Conservation (phyloP, 179 eudicot species). For the Amaranthus tricolor region DNA sequence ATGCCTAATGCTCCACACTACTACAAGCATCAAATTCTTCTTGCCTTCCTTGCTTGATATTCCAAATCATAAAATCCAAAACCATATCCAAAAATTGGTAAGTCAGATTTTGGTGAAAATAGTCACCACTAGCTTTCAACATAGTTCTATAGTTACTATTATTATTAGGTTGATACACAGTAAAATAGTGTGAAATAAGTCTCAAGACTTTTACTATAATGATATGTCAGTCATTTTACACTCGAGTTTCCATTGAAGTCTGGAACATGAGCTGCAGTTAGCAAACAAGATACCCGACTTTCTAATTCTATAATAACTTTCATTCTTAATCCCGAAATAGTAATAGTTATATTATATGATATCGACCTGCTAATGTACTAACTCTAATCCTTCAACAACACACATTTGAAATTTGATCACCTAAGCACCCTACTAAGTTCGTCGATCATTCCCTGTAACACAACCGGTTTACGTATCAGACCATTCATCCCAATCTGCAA, state of each 20-base stretch:
- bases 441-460: slow-evolving; percentile 39
- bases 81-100: too few relatives aligned
- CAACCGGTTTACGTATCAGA: slow-evolving; percentile 45
- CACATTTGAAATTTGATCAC: slow-evolving; percentile 8
- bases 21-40: too few relatives aligned
- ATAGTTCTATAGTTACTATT: too few relatives aligned
- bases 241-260: neutral
- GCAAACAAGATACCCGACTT: slow-evolving; percentile 12
- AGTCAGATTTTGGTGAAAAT: too few relatives aligned
- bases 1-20: too few relatives aligned
- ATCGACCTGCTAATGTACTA: neutral
- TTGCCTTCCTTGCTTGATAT: too few relatives aligned
- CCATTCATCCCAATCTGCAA: slow-evolving; percentile 44
- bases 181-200: neutral
- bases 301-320: slow-evolving; percentile 12
- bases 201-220: slow-evolving; percentile 9
- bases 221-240: slow-evolving; percentile 2
- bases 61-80: too few relatives aligned
- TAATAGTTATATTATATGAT: neutral
- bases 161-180: too few relatives aligned
- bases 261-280: slow-evolving; percentile 2
- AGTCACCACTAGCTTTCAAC: too few relatives aligned
- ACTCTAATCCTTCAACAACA: neutral
- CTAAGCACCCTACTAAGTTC: slow-evolving; percentile 40
- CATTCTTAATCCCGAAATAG: neutral